These are phyloP conservation scores for Fagopyrum esculentum DNA, from an alignment of 148 eudicot species.

Conservation along the genomic window DNA sequence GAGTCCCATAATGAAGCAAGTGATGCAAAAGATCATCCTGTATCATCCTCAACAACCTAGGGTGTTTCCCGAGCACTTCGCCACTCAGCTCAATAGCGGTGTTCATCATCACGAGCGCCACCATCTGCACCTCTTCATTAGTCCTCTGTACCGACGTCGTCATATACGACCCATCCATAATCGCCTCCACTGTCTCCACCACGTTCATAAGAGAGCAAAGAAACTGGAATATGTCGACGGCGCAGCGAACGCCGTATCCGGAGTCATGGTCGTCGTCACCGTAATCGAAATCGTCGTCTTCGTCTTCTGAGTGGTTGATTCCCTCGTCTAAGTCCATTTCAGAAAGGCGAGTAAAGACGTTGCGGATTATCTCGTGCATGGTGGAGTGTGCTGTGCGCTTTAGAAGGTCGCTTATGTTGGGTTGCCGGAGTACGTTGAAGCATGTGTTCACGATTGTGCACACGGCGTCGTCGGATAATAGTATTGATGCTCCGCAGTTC, in stretches of 20 bases:
- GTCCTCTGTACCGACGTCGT: conserved; percentile 31
- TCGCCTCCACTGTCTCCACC: conserved; percentile 39
- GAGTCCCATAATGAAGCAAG: conserved; percentile 65
- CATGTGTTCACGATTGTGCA: conserved; percentile 75
- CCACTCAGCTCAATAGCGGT: conserved; percentile 79
- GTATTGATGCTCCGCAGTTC: conserved; percentile 44
- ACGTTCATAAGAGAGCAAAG: conserved; percentile 83
- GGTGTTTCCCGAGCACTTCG: conserved; percentile 64
- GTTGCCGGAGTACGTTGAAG: conserved; percentile 73
- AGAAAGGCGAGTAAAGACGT: conserved; percentile 45
- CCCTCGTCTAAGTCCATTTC: conserved; percentile 37
- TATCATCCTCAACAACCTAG: conserved; percentile 75
- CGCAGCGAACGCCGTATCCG: conserved; percentile 59
- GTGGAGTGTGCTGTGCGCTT: conserved; percentile 54
- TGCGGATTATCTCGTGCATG: conserved; percentile 79
- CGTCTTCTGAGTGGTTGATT: background rate
- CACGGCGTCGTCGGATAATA: conserved; percentile 61
- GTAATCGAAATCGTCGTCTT: conserved; percentile 57
- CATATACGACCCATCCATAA: conserved; percentile 20
- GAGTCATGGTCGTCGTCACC: conserved; percentile 36
- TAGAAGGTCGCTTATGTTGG: conserved; percentile 56
- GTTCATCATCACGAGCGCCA: conserved; percentile 63
- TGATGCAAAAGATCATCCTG: conserved; percentile 89
- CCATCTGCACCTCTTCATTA: conserved; percentile 79
- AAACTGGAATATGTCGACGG: conserved; percentile 81